Evolutionary conservation across 129 eudicot species (phyloP).

Genomic region (Saposhnikovia divaricata): DNA sequence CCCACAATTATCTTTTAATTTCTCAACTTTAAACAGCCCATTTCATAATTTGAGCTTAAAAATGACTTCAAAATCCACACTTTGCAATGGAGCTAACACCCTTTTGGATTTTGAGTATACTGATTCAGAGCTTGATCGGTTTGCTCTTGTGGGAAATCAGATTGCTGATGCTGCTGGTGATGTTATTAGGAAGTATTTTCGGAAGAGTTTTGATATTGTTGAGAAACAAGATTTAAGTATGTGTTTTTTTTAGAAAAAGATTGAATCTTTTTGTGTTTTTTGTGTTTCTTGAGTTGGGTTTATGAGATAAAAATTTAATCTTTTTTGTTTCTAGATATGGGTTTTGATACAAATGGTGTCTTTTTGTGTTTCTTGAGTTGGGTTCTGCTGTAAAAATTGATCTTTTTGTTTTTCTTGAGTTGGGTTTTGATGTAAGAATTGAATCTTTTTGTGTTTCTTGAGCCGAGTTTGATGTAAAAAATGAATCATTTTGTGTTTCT

Average conservation of each 20-base stretch:
- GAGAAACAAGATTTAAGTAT: conserved; percentile 79
- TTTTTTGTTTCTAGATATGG: background rate
- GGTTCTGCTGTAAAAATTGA: background rate
- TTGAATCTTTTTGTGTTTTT: background rate
- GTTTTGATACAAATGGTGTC: too few relatives aligned
- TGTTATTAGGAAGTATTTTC: conserved; percentile 83
- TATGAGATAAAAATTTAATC: background rate
- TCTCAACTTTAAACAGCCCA: conserved; percentile 11
- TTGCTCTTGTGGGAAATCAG: conserved; percentile 45
- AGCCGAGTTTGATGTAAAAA: background rate
- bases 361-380: background rate
- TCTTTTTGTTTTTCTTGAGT: background rate
- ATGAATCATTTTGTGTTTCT: conserved; percentile 1
- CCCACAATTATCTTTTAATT: conserved; percentile 13
- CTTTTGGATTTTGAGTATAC: conserved; percentile 13
- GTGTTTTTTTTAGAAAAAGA: conserved; percentile 4
- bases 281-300: background rate
- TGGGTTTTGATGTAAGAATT: background rate
- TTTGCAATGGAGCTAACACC: conserved; percentile 12
- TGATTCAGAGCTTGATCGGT: conserved; percentile 48
- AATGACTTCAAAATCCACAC: conserved; percentile 24
- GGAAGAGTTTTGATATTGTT: conserved; percentile 67
- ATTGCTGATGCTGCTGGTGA: conserved; percentile 92
- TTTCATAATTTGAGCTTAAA: conserved; percentile 9
- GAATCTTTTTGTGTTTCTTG: background rate